Evolutionary conservation across 306 rosid genomes (phyloP).

Genomic region (Citrullus colocynthis): DNA sequence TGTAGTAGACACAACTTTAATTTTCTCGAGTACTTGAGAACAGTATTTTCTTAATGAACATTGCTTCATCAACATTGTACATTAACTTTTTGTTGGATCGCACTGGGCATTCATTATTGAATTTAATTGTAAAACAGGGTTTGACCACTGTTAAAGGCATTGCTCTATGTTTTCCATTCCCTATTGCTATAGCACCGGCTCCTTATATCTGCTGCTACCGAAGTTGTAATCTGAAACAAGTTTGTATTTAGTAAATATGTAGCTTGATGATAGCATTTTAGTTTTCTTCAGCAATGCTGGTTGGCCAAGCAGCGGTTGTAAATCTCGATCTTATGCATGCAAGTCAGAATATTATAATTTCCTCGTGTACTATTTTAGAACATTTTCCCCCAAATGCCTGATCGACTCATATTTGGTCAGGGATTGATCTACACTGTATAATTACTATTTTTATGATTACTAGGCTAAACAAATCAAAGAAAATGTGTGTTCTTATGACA

Average conservation of each 20-base stretch:
- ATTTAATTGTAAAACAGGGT: not conserved
- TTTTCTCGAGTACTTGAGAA: not conserved
- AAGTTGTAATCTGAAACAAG: not conserved
- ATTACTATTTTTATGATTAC: not conserved
- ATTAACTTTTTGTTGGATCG: not conserved
- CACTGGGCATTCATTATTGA: not conserved
- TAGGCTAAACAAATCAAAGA: not conserved
- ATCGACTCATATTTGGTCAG: not conserved
- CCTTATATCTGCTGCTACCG: not conserved
- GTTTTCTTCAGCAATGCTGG: not conserved
- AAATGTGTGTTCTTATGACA: not conserved
- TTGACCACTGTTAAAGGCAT: not conserved
- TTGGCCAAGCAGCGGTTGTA: not conserved
- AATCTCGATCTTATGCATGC: not conserved
- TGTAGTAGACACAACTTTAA: not conserved
- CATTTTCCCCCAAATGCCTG: not conserved
- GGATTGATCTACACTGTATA: not conserved
- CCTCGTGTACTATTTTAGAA: not conserved
- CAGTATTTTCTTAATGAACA: not conserved
- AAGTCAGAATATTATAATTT: not conserved
- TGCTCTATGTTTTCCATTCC: not conserved
- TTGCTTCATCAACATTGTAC: not conserved
- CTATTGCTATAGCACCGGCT: not conserved
- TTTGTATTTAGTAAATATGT: not conserved
- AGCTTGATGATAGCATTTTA: not conserved